phyloP scores from a whole-genome alignment of 2,329 filamentous ascomycete genomes.

The Diatrype stigma region DNA sequence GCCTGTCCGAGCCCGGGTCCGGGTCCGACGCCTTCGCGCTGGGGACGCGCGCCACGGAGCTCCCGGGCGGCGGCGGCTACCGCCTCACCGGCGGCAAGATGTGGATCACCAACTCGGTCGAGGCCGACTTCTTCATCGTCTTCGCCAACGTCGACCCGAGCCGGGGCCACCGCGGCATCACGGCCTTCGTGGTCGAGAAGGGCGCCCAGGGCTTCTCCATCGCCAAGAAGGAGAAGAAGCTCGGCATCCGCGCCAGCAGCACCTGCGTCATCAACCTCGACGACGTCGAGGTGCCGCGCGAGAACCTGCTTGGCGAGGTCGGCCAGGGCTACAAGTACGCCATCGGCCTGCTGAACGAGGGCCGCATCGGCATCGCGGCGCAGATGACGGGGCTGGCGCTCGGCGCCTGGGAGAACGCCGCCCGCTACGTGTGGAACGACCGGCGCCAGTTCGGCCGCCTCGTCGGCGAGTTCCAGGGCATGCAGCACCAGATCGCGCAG shows the following conservation, averaged over 20 bases:
- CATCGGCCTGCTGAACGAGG: slow-evolving; percentile 90
- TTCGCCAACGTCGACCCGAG: slow-evolving; percentile 92
- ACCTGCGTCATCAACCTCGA: slow-evolving; percentile 98
- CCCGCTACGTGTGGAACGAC: slow-evolving; percentile 92
- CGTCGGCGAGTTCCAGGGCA: slow-evolving; percentile 95
- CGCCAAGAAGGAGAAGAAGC: slow-evolving; percentile 99
- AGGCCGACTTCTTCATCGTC: slow-evolving; percentile 93
- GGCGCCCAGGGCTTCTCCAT: slow-evolving; percentile 84
- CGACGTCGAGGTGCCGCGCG: slow-evolving; percentile 84
- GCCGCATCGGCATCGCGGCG: slow-evolving; percentile 93
- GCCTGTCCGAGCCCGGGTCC: slow-evolving; percentile 85
- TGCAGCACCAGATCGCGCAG: slow-evolving; percentile 98
- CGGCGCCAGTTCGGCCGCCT: slow-evolving; percentile 92
- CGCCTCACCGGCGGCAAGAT: slow-evolving; percentile 91
- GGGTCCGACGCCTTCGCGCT: slow-evolving; percentile 96
- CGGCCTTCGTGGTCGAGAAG: slow-evolving; percentile 93
- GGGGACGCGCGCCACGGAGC: slow-evolving; percentile 84
- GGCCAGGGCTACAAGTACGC: slow-evolving; percentile 98
- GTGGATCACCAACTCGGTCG: slow-evolving; percentile 99
- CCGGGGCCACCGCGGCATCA: slow-evolving; percentile 96
- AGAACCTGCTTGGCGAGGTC: slow-evolving; percentile 81
- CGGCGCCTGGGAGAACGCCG: slow-evolving; percentile 93
- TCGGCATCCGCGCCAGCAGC: slow-evolving; percentile 91
- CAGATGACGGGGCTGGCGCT: slow-evolving; percentile 98
- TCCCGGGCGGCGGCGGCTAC: slow-evolving; percentile 73